Evolutionary conservation across 1,284 basidiomycete genomes (phyloP).

Genomic region (Sanghuangporus weigelae): DNA sequence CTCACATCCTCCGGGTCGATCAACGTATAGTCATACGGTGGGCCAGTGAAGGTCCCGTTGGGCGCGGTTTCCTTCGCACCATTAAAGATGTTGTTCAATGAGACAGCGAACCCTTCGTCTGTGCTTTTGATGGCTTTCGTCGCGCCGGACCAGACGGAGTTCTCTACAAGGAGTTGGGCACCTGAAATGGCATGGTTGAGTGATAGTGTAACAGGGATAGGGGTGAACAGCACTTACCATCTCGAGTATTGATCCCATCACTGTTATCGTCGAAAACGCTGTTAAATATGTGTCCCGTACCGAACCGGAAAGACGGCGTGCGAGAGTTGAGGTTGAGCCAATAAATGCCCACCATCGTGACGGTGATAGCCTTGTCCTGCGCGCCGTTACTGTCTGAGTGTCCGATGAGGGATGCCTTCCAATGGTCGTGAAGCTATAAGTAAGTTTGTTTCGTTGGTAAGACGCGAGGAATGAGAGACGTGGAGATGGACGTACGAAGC

Average conservation of each 20-base stretch:
- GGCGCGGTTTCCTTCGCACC: constrained; percentile 30
- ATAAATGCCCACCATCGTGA: constrained; percentile 37
- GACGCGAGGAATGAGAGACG: background rate
- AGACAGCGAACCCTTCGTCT: constrained; percentile 38
- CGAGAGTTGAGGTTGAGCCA: constrained; percentile 30
- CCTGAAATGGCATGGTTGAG: constrained; percentile 23
- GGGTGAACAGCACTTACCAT: too few species aligned
- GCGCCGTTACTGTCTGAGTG: constrained; percentile 38
- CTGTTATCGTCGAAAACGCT: constrained; percentile 39
- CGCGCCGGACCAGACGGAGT: constrained; percentile 38
- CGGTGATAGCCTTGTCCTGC: constrained; percentile 31
- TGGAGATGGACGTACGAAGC: background rate
- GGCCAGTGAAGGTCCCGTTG: constrained; percentile 31
- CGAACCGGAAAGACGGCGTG: constrained; percentile 30
- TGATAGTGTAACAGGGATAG: too few species aligned
- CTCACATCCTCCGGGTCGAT: constrained; percentile 27
- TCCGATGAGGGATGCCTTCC: constrained; percentile 38
- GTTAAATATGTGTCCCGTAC: constrained; percentile 44
- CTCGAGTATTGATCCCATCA: constrained; percentile 46
- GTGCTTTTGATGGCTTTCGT: constrained; percentile 37
- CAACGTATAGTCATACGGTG: constrained; percentile 35
- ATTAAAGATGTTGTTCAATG: constrained; percentile 24
- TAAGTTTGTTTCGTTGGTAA: background rate
- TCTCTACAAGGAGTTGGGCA: constrained; percentile 42
- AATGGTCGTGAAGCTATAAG: constrained; percentile 36